A percentile compares a stretch with the other conserved stretches of the same genome.
phyloP scores from a whole-genome alignment of 768 basidiomycete species.

The Royoungia palumana region DNA sequence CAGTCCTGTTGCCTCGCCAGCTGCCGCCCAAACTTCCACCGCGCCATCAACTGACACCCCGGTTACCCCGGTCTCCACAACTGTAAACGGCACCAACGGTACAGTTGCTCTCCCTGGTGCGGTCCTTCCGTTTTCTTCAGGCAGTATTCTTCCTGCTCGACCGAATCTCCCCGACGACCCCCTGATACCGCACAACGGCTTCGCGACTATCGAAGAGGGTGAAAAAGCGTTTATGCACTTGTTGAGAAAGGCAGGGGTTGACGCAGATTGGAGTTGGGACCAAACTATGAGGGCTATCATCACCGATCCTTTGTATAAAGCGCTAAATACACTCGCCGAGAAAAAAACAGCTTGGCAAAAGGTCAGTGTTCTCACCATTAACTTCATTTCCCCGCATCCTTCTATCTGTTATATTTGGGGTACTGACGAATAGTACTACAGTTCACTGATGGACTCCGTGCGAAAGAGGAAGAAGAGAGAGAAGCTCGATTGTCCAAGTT shows the following conservation, averaged over 20 bases:
- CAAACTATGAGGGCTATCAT: conserved; percentile 97
- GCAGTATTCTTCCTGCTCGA: conserved; percentile 63
- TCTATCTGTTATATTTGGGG: not conserved
- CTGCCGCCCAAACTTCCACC: conserved; percentile 38
- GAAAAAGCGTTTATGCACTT: conserved; percentile 94
- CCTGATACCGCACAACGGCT: conserved; percentile 87
- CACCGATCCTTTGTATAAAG: conserved; percentile 96
- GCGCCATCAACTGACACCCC: conserved; percentile 46
- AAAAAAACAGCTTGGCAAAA: conserved; percentile 94
- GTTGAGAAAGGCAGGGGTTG: conserved; percentile 84
- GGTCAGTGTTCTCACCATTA: conserved; percentile 42
- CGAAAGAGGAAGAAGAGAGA: conserved; percentile 82
- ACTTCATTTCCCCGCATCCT: not conserved
- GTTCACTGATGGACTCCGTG: conserved; percentile 76
- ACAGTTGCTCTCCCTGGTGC: conserved; percentile 48
- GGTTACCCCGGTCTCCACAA: conserved; percentile 35
- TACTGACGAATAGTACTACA: conserved; percentile 10
- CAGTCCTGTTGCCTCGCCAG: conserved; percentile 38
- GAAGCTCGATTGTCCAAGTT: conserved; percentile 81
- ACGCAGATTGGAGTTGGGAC: conserved; percentile 96
- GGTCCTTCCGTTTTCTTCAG: conserved; percentile 58
- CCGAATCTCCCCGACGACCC: conserved; percentile 85
- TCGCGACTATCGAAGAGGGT: conserved; percentile 80
- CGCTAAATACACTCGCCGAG: conserved; percentile 88
- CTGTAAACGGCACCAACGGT: conserved; percentile 46